A percentile compares a stretch with the other conserved stretches of the same genome.
These are phyloP conservation scores for Ogataea neopini DNA, from an alignment of 805 yeast species.

Conservation along the genomic window DNA sequence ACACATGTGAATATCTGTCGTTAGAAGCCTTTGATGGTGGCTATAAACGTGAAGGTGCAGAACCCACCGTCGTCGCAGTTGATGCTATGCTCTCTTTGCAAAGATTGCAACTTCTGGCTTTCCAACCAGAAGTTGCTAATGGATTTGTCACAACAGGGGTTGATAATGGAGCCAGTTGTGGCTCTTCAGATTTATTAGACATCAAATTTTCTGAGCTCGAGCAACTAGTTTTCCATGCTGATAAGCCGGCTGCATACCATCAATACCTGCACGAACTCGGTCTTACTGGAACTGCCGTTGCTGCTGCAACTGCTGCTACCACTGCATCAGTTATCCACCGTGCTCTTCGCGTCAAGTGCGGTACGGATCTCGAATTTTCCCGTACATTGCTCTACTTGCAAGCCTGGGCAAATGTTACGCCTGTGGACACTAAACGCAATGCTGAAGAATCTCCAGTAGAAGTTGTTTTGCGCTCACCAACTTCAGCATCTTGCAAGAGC, in stretches of 20 bases:
- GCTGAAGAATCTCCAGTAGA: neutral
- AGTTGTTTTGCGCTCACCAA: neutral
- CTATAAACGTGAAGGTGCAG: slow-evolving; percentile 3
- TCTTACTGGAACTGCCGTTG: neutral
- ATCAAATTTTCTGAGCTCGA: neutral
- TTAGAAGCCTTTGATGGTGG: slow-evolving; percentile 8
- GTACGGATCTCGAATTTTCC: slow-evolving; percentile 1
- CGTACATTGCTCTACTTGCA: slow-evolving; percentile 1
- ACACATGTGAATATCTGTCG: slow-evolving; percentile 2
- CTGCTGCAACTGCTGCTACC: neutral
- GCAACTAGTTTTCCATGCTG: slow-evolving; percentile 1
- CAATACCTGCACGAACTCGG: neutral
- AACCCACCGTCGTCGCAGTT: neutral
- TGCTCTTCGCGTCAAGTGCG: neutral
- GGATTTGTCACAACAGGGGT: slow-evolving; percentile 1
- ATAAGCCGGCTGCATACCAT: neutral
- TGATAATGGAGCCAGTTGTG: neutral
- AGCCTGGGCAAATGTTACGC: neutral
- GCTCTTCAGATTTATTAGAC: neutral
- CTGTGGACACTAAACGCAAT: neutral
- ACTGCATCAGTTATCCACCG: neutral
- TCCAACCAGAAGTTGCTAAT: neutral
- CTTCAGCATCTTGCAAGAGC: neutral
- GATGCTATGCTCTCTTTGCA: slow-evolving; percentile 4
- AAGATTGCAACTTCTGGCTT: slow-evolving; percentile 2